Conservation (phyloP, 1,284 basidiomycete species). For the Neolentinus lepideus region DNA sequence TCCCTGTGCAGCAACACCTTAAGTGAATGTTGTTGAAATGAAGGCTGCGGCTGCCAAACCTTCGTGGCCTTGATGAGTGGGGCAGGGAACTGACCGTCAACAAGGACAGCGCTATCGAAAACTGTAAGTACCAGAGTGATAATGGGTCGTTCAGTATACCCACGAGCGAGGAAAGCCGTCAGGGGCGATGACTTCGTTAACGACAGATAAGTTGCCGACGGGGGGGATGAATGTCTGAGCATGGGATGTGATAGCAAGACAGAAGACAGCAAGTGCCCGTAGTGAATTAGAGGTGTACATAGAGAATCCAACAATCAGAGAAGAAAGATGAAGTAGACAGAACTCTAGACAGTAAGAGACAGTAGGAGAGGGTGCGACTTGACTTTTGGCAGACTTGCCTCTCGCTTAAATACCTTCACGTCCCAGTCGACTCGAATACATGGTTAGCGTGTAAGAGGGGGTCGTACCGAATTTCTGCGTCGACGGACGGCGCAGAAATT, state of each 20-base stretch:
- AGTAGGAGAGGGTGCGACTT: too few relatives aligned
- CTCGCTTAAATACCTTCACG: too few relatives aligned
- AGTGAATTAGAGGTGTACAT: neutral
- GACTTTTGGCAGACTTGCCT: too few relatives aligned
- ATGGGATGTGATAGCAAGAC: slow-evolving; percentile 4
- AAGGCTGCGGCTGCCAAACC: slow-evolving; percentile 11
- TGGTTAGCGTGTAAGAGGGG: too few relatives aligned
- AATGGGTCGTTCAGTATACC: neutral
- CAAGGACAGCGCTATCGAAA: slow-evolving; percentile 17
- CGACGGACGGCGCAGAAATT: too few relatives aligned
- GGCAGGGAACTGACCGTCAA: slow-evolving; percentile 20
- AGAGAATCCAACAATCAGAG: neutral
- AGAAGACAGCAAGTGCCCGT: neutral
- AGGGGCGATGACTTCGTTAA: slow-evolving; percentile 28
- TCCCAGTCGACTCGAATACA: too few relatives aligned
- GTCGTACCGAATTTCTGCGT: too few relatives aligned
- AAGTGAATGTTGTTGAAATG: neutral
- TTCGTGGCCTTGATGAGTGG: slow-evolving; percentile 19
- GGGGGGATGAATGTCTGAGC: slow-evolving; percentile 21
- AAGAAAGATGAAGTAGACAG: neutral
- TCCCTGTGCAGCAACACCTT: slow-evolving; percentile 11
- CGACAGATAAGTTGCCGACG: slow-evolving; percentile 22
- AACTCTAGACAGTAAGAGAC: slow-evolving; percentile 5
- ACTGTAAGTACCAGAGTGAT: neutral
- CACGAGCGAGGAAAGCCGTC: slow-evolving; percentile 29